Evolutionary conservation across 2,329 filamentous ascomycete genomes (phyloP).

Genomic region (Hypocreales sp.): DNA sequence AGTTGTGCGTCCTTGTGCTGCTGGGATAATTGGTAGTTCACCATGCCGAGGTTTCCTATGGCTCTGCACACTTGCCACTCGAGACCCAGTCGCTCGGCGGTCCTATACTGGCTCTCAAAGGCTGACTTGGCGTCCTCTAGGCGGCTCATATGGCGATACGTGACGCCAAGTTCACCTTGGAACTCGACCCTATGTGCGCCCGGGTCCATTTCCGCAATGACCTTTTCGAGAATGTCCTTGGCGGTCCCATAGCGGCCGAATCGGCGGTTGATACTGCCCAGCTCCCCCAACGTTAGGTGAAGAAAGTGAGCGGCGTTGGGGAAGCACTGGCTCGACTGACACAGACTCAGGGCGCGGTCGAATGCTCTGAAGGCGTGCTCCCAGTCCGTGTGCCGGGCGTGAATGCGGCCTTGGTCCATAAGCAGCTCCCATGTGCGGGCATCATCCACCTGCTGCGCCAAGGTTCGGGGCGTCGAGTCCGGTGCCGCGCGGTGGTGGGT

Average conservation of each 20-base stretch:
- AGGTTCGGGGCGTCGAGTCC: no score
- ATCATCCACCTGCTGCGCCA: no score
- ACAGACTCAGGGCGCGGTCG: no score
- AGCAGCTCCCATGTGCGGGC: no score
- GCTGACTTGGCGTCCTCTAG: conserved; percentile 12
- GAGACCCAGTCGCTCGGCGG: conserved; percentile 9
- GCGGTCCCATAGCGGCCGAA: conserved; percentile 14
- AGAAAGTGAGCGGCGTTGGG: conserved; percentile 1
- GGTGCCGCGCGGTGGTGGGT: no score
- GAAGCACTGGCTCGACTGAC: neutral
- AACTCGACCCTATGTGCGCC: conserved; percentile 7
- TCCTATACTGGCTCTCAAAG: conserved; percentile 13
- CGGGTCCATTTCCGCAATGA: conserved; percentile 5
- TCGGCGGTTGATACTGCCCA: conserved; percentile 13
- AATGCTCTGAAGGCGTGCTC: no score
- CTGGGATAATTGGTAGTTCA: conserved; percentile 18
- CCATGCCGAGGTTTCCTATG: conserved; percentile 19
- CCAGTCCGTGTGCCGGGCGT: no score
- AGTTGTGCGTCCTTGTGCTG: conserved; percentile 5
- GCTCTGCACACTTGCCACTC: conserved; percentile 13
- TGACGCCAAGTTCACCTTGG: conserved; percentile 15
- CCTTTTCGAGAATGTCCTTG: conserved; percentile 8
- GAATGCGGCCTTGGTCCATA: no score
- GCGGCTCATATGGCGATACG: conserved; percentile 14
- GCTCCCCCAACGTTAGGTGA: conserved; percentile 9